Evolutionary conservation across 768 basidiomycete genomes (phyloP).

Genomic region (Collybia sp.): DNA sequence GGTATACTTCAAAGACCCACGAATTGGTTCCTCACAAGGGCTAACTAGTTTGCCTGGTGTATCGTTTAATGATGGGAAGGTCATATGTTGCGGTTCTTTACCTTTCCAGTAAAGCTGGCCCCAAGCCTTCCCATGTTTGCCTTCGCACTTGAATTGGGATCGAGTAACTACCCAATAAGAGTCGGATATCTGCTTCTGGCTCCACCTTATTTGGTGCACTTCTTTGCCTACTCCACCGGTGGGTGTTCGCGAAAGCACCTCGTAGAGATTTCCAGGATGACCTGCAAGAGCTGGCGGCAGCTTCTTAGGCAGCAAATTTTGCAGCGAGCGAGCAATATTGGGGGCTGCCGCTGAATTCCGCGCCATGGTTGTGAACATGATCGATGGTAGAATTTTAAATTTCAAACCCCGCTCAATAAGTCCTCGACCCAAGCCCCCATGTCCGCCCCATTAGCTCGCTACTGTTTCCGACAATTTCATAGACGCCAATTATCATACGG

Average conservation of each 20-base stretch:
- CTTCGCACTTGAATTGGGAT: constrained; percentile 66
- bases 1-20: constrained; percentile 67
- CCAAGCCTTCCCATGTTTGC: constrained; percentile 81
- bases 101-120: constrained; percentile 77
- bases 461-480: constrained; percentile 16
- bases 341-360: constrained; percentile 15
- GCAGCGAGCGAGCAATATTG: constrained; percentile 35
- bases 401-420: constrained; percentile 16
- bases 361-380: constrained; percentile 32
- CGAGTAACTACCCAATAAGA: constrained; percentile 77
- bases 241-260: constrained; percentile 68
- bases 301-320: constrained; percentile 51
- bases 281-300: constrained; percentile 58
- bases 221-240: constrained; percentile 61
- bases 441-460: constrained; percentile 15
- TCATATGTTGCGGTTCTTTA: constrained; percentile 26
- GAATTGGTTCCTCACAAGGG: constrained; percentile 55
- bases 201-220: constrained; percentile 75
- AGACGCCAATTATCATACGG: constrained; percentile 7
- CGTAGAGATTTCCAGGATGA: constrained; percentile 61
- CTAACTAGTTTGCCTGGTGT: constrained; percentile 57
- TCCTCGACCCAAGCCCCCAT: constrained; percentile 12
- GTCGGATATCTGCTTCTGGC: constrained; percentile 54
- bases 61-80: neutral
- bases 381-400: constrained; percentile 12